Evolutionary conservation across 768 basidiomycete genomes (phyloP).

Genomic region (Boletus reticuloceps): DNA sequence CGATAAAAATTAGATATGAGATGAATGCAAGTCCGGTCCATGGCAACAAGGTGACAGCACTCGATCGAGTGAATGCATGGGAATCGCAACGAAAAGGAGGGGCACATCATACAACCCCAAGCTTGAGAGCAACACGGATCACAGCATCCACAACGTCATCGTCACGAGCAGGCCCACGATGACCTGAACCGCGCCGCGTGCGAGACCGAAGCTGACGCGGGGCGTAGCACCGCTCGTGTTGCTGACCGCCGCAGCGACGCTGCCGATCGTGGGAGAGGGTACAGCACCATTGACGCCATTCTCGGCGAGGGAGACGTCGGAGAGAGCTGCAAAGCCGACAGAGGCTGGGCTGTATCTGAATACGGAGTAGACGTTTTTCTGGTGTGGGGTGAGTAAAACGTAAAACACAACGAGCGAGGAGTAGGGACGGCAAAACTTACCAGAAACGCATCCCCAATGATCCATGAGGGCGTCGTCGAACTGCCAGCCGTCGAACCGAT

Average conservation of each 20-base stretch:
- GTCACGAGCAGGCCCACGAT: neutral
- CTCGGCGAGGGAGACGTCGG: conserved; percentile 24
- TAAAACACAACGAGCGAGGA: no score
- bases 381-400: neutral
- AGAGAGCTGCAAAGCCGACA: conserved; percentile 50
- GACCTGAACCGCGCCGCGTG: neutral
- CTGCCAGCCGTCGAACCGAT: conserved; percentile 32
- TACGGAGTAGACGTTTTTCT: conserved; percentile 59
- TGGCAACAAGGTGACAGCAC: no score
- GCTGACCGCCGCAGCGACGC: conserved; percentile 46
- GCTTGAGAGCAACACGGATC: neutral
- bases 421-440: conserved; percentile 10
- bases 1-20: no score
- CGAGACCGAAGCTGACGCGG: neutral
- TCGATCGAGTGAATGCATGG: no score
- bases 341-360: conserved; percentile 48
- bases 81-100: no score
- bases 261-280: conserved; percentile 59
- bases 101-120: no score
- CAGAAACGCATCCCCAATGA: conserved; percentile 52
- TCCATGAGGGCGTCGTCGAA: conserved; percentile 39
- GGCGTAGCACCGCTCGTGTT: conserved; percentile 5
- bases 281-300: conserved; percentile 34
- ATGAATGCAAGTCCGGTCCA: no score
- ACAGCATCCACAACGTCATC: neutral